Conservation (phyloP, 78 protist species). For the Isochrysis galbana region DNA sequence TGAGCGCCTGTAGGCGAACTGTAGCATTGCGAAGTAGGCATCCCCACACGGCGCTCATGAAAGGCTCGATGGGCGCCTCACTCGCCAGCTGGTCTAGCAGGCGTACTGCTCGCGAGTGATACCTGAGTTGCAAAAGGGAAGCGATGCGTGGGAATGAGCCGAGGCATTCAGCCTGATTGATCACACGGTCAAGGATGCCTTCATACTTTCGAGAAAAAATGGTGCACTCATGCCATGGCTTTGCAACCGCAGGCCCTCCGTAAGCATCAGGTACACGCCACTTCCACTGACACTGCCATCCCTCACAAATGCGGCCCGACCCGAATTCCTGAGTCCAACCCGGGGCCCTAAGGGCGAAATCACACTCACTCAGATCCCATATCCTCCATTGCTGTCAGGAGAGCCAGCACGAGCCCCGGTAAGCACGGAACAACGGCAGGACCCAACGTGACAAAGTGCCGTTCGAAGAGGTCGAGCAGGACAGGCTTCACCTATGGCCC, state of each 20-base stretch:
- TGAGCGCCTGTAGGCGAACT: slow-evolving; percentile 1
- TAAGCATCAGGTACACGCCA: no score
- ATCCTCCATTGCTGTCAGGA: slow-evolving; percentile 22
- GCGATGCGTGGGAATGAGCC: no score
- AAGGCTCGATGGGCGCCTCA: background rate
- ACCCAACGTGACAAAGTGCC: slow-evolving; percentile 48
- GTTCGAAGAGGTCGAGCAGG: slow-evolving; percentile 47
- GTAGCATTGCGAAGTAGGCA: background rate
- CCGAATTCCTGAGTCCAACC: no score
- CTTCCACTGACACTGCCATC: no score
- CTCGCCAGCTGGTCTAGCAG: background rate
- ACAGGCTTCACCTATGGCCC: slow-evolving; percentile 46
- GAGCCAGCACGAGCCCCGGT: slow-evolving; percentile 38
- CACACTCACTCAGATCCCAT: background rate
- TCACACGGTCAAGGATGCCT: no score
- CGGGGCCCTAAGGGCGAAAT: no score
- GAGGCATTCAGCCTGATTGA: no score
- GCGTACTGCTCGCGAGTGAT: background rate
- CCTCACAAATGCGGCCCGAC: no score
- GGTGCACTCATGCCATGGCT: no score
- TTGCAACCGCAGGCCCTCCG: no score
- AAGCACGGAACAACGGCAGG: slow-evolving; percentile 42
- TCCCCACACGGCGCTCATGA: slow-evolving; percentile 28
- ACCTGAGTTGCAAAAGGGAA: no score
- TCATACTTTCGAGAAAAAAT: no score